Base-by-base conservation (phyloP, 257 asterid species). In the Ilex aquifolium region DNA sequence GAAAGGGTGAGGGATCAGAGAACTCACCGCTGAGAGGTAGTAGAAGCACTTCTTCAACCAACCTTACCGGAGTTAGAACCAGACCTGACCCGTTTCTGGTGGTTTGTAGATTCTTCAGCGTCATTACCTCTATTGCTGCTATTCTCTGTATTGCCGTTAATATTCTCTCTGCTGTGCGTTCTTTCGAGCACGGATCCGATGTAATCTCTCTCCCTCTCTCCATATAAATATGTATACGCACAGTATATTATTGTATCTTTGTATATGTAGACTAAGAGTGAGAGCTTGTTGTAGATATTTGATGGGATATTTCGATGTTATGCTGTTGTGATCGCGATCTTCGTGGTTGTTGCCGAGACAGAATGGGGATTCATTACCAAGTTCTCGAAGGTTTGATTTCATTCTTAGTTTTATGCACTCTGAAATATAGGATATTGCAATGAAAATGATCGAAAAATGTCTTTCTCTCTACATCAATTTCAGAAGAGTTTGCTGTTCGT, bases 301-400 rank as follows among this genome's bases (percentile, higher is more conserved):
- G 97, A 87, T 82, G 99, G 99, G 51, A 87, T 90, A 65, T 93
- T 89, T 74, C 93, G 99, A 72, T 93, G 97, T 69, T 93, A 90
- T 53, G 96, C 97, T 7, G 97, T 90, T 64, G 67, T 78, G 63
- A 63, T 90, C 31, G 99, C 94, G 15, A 53, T 87, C 5, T 32
- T 87, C 49, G 95, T 84, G 66, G 90, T 87, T 56, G 77, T 87
- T 53, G 97, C 95, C 46, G 99, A 93, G 85, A 93, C 91, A 9
- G 99, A 93, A 72, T 93, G 97, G 97, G 82, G 72, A 63, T 80
- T 82, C 71, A 56, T 93, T 59, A 61, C 79, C 69, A 82, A 77
- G 72, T 90, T 87, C 74, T 93, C 69, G 62, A 92, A 87, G 97
- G 97, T 86, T 50, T 14, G 40, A 30, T 60, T 44, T 29, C 31